Percentiles rank a stretch among this genome's conserved stretches.
phyloP scores from a whole-genome alignment of 1,284 basidiomycete species.

The Leccinum variabile region DNA sequence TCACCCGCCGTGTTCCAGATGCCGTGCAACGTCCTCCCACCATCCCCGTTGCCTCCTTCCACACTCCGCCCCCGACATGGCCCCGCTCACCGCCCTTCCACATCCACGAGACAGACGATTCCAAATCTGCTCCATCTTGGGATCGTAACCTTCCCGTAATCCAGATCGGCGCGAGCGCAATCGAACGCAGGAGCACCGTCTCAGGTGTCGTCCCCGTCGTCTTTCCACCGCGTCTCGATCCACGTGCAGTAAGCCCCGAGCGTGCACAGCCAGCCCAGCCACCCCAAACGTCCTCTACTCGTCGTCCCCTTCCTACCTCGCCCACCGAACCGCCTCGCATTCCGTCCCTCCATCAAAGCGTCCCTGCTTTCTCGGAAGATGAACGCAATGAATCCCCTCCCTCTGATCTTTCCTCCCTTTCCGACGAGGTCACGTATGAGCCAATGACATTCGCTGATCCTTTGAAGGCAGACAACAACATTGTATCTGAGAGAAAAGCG shows the following conservation, averaged over 20 bases:
- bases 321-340: conserved; percentile 16
- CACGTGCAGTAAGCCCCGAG: conserved; percentile 18
- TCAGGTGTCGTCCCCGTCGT: conserved; percentile 21
- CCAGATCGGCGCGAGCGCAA: conserved; percentile 11
- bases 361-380: conserved; percentile 16
- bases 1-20: conserved; percentile 24
- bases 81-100: conserved; percentile 13
- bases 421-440: conserved; percentile 21
- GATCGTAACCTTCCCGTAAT: conserved; percentile 15
- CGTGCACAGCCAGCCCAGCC: conserved; percentile 8
- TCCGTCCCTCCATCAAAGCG: conserved; percentile 17
- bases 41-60: neutral
- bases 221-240: neutral
- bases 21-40: neutral
- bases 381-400: conserved; percentile 17
- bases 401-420: conserved; percentile 15
- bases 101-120: conserved; percentile 7
- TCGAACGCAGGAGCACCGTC: conserved; percentile 33
- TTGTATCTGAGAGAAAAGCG: neutral
- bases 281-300: conserved; percentile 23
- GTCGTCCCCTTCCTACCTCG: conserved; percentile 33
- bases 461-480: conserved; percentile 1
- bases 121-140: conserved; percentile 19
- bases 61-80: conserved; percentile 16
- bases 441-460: conserved; percentile 34